Percentiles rank a stretch among this genome's conserved stretches.
Conservation (phyloP, 768 basidiomycete genomes). For the Boletus patriciae region DNA sequence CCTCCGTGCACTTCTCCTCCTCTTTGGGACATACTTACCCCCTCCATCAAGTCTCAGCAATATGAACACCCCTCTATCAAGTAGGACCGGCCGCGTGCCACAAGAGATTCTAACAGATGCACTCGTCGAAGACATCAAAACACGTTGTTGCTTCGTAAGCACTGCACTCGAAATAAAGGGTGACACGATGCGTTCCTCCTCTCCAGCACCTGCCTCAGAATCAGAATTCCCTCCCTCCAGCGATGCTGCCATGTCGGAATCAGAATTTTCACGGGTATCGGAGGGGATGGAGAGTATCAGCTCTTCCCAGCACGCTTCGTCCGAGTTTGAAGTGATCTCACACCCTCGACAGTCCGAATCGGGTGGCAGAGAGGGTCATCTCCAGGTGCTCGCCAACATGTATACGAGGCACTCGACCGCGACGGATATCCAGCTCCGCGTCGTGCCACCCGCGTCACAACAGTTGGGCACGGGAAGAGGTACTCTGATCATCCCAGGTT, state of each 20-base stretch:
- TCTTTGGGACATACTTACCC: conserved; percentile 84
- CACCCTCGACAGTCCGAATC: conserved; percentile 37
- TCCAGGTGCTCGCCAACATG: conserved; percentile 67
- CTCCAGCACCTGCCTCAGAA: conserved; percentile 35
- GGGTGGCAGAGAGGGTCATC: conserved; percentile 23
- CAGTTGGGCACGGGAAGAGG: conserved; percentile 73
- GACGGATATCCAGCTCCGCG: conserved; percentile 67
- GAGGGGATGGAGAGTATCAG: conserved; percentile 48
- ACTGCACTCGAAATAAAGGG: conserved; percentile 45
- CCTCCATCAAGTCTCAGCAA: conserved; percentile 72
- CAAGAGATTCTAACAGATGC: conserved; percentile 75
- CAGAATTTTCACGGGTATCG: conserved; percentile 58
- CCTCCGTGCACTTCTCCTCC: conserved; percentile 74
- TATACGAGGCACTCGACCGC: conserved; percentile 79
- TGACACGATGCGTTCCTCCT: conserved; percentile 35
- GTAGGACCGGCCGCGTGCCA: conserved; percentile 67
- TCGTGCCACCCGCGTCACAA: conserved; percentile 64
- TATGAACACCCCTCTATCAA: conserved; percentile 60
- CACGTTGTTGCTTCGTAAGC: conserved; percentile 87
- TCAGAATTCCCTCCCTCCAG: conserved; percentile 46
- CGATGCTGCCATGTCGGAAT: conserved; percentile 65
- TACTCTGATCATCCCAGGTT: conserved; percentile 85
- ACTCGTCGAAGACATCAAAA: conserved; percentile 89
- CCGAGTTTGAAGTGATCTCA: conserved; percentile 56
- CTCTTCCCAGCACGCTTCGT: conserved; percentile 50